Base-by-base conservation (phyloP, 257 asterid genomes). In the Solanum pimpinellifolium region DNA sequence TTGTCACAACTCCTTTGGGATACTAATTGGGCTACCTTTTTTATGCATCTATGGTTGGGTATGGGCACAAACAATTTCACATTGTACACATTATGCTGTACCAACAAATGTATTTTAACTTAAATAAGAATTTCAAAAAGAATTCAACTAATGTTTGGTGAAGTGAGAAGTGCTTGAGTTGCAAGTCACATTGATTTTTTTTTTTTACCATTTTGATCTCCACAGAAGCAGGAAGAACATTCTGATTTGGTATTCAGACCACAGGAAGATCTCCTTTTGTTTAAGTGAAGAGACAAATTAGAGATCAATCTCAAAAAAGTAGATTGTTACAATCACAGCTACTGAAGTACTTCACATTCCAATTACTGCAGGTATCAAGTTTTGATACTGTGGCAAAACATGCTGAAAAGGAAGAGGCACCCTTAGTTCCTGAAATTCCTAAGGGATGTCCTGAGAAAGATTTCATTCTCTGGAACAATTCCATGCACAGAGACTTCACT, bases 401-500 rank as follows among this genome's bases (percentile, higher is more conserved):
- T 60, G 87, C 87, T n/a, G 85, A 59, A 60, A 86, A 87, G 73
- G 89, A 77, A 81, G 89, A 90, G 59, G 85, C 86, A 65, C 56
- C 33, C 89, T n/a, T 56, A 66, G 47, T 60, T 73, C 85, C 94
- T 88, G 90, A 76, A 70, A 87, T 88, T 91, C 96, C 95, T n/a
- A 86, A 56, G 86, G 91, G 93, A 75, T 92, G 91, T 91, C 91
- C 91, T 85, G 73, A 86, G 75, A 87, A 87, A 52, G 99, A 97
- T 88, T 60, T 93, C 70, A 44, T 66, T 90, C 96, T 91, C 89
- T 97, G 98, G 99, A 92, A 86, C 85, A 90, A 96, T 88, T 90
- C 95, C 92, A 90, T 94, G 96, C 91, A 78, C 60, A 93, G 99
- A 87, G 99, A 97, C 93, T 97, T 96, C 89, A 97, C 99, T 33